Conservation (phyloP, 169 alveolate species). For the Babesia microti region DNA sequence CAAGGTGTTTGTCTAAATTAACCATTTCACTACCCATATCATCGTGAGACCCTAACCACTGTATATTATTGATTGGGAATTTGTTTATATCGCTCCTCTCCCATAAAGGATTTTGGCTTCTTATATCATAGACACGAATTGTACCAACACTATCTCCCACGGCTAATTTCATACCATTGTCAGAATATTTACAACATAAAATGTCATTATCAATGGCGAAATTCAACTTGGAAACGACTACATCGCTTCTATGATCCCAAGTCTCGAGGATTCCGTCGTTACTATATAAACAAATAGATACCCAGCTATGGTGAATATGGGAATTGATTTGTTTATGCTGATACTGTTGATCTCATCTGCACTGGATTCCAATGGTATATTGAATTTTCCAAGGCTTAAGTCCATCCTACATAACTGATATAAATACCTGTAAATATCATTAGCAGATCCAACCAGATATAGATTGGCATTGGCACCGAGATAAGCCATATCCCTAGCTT, state of each 20-base stretch:
- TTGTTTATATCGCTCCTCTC: slow-evolving; percentile 42
- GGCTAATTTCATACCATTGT: slow-evolving; percentile 52
- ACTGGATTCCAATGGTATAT: no score
- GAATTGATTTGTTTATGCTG: no score
- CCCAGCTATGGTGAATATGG: no score
- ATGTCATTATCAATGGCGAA: slow-evolving; percentile 10
- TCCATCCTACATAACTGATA: no score
- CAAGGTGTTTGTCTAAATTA: slow-evolving; percentile 26
- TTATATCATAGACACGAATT: slow-evolving; percentile 46
- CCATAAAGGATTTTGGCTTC: slow-evolving; percentile 53
- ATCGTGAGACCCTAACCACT: slow-evolving; percentile 22
- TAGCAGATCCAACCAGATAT: slow-evolving; percentile 44
- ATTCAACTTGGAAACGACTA: slow-evolving; percentile 19
- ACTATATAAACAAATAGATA: no score
- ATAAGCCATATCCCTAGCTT: slow-evolving; percentile 56
- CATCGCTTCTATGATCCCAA: slow-evolving; percentile 35
- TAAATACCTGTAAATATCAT: slow-evolving; percentile 38
- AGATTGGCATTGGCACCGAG: slow-evolving; percentile 41
- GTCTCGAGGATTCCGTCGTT: slow-evolving; percentile 24
- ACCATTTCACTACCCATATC: neutral
- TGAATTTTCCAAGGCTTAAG: no score
- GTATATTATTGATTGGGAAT: slow-evolving; percentile 41
- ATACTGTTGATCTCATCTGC: no score
- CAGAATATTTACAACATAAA: slow-evolving; percentile 30
- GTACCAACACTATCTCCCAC: slow-evolving; percentile 48